Conservation (phyloP, 768 basidiomycete species). For the Lentinula lateritia region DNA sequence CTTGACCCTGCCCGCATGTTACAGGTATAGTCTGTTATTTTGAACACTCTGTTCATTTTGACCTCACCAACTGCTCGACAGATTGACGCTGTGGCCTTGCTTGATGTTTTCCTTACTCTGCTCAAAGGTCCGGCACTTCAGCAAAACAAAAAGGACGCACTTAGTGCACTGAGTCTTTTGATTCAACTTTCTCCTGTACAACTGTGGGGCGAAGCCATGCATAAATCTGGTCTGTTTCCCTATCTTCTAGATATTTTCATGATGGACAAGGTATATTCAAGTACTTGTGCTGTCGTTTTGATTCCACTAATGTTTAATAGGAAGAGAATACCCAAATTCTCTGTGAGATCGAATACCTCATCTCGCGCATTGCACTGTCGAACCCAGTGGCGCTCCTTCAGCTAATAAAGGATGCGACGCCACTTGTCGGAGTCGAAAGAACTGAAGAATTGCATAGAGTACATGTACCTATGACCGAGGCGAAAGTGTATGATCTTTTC, state of each 20-base stretch:
- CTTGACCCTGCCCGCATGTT: conserved; percentile 58
- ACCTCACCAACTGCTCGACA: conserved; percentile 18
- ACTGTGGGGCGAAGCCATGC: conserved; percentile 70
- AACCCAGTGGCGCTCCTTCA: conserved; percentile 66
- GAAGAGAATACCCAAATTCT: background rate
- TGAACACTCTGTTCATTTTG: background rate
- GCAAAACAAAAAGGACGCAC: conserved; percentile 56
- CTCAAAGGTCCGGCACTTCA: conserved; percentile 42
- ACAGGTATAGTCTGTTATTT: conserved; percentile 37
- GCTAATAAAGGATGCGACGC: conserved; percentile 60
- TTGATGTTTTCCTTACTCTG: conserved; percentile 48
- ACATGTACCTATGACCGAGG: conserved; percentile 31
- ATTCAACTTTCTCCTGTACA: conserved; percentile 58
- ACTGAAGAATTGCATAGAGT: background rate
- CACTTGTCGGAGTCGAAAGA: conserved; percentile 15
- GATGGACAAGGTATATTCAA: conserved; percentile 54
- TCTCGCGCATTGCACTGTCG: conserved; percentile 67
- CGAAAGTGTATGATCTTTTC: conserved; percentile 55
- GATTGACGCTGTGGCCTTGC: conserved; percentile 51
- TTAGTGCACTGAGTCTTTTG: conserved; percentile 54
- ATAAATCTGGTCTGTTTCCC: conserved; percentile 68
- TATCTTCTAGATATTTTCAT: conserved; percentile 53
- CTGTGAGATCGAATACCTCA: conserved; percentile 63
- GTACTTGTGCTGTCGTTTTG: background rate
- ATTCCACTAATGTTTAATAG: conserved; percentile 33